Base-by-base conservation (phyloP, 495 filamentous ascomycete species). In the Articulospora tetracladia region DNA sequence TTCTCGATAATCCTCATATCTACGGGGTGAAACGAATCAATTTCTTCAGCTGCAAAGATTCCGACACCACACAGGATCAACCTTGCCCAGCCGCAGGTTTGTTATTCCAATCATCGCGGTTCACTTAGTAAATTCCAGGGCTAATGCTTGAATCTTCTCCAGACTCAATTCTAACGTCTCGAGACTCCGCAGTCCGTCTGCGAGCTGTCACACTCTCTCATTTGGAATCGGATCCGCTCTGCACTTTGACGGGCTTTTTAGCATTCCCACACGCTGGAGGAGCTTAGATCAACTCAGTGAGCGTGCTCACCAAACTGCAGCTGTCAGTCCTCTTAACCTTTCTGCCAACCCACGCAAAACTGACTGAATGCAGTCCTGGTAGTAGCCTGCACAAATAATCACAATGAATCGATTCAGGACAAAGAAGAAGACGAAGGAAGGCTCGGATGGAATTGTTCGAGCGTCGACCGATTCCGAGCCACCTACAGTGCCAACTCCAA, bases 321-420 rank as follows among this genome's bases (percentile, higher is more conserved):
- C 11, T 27, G 11, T 27, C 47, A 50, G 47, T 25, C 20, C 25
- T 23, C 20, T 47, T 23, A 50, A 50, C 12, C 8, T 39, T 25
- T 50, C 20, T 13, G 47, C 11, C 6, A 10, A 25, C 20, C 25
- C 25, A 10, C 11, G 12, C 19, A 26, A 24, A 7, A 50, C 47
- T 44, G 39, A 44, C 39, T 12, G 39, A n/a, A 19, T 15, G 39
- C 8, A 44, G 17, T 12, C 12, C 47, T 26, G 23, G 10, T 22
- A 54, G 46, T 28, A 64, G 36, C 22, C 24, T 22, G 28, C 15
- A 20, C 27, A 26, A 17, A 34, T 23, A 27, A 41, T 15, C 57
- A 63, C 28, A 57, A 92, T 92, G 89, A 90, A 91, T 76, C 85
- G 86, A 24, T 89, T 91, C 66, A 79, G 88, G 63, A 88, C 80